Percentiles rank a stretch among this genome's conserved stretches.
Evolutionary conservation across 805 yeast species (phyloP).

Genomic region (Clavispora fructus): DNA sequence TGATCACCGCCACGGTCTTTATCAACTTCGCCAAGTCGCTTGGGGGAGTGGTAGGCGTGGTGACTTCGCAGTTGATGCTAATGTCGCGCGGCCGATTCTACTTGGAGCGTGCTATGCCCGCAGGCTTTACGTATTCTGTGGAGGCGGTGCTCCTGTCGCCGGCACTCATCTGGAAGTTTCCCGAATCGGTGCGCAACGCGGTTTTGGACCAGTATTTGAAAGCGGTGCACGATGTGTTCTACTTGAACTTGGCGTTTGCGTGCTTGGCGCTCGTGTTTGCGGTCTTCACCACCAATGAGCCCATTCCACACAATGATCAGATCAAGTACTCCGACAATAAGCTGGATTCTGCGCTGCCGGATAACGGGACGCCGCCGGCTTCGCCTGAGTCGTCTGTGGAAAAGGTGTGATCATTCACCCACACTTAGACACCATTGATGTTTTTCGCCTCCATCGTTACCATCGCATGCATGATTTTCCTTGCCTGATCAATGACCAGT

Average conservation of each 20-base stretch:
- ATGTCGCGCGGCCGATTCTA: slow-evolving; percentile 8
- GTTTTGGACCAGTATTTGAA: slow-evolving; percentile 21
- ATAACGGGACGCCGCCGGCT: not conserved
- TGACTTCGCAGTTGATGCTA: slow-evolving; percentile 28
- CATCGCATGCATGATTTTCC: not conserved
- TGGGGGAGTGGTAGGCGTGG: slow-evolving; percentile 30
- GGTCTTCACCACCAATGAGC: slow-evolving; percentile 10
- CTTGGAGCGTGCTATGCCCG: not conserved
- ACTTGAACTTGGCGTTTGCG: slow-evolving; percentile 14
- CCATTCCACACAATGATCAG: slow-evolving; percentile 10
- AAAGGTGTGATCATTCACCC: not conserved
- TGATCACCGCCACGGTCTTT: slow-evolving; percentile 31
- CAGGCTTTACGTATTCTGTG: slow-evolving; percentile 1
- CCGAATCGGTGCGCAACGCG: slow-evolving; percentile 16
- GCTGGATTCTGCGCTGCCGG: too few species aligned
- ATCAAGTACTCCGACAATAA: slow-evolving; percentile 5
- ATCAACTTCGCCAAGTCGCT: slow-evolving; percentile 27
- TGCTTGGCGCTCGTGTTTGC: slow-evolving; percentile 8
- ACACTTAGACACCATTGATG: too few species aligned
- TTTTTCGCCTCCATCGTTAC: too few species aligned
- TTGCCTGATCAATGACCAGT: not conserved
- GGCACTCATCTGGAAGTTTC: slow-evolving; percentile 19
- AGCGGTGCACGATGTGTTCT: slow-evolving; percentile 14
- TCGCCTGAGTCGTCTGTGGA: not conserved
- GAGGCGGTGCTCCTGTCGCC: slow-evolving; percentile 20